A percentile compares a stretch with the other conserved stretches of the same genome.
phyloP scores from a whole-genome alignment of 768 basidiomycete genomes.

The Rhizopogon vulgaris region DNA sequence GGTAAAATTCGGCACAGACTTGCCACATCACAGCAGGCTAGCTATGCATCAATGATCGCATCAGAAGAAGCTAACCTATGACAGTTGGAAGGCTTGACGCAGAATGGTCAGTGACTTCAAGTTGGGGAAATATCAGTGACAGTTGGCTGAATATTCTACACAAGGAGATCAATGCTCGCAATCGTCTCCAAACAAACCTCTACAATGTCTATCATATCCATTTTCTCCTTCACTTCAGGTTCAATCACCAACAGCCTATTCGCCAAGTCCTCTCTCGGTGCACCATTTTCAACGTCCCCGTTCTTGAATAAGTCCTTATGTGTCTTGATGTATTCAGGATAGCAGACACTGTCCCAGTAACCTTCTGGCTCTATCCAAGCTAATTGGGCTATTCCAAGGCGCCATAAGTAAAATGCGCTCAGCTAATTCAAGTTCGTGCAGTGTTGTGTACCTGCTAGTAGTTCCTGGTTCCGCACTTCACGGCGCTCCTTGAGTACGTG shows the following conservation, averaged over 20 bases:
- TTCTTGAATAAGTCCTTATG: constrained; percentile 65
- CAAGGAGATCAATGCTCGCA: neutral
- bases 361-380: constrained; percentile 83
- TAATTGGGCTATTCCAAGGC: constrained; percentile 64
- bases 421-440: constrained; percentile 2
- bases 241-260: constrained; percentile 54
- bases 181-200: constrained; percentile 46
- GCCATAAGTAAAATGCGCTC: constrained; percentile 4
- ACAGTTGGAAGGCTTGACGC: too few species aligned
- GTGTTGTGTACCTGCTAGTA: constrained; percentile 48
- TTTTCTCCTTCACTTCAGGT: constrained; percentile 43
- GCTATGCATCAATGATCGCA: too few species aligned
- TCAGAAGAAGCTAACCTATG: too few species aligned
- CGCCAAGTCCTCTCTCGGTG: constrained; percentile 36
- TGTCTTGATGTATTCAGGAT: constrained; percentile 86
- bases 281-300: constrained; percentile 71
- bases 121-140: too few species aligned
- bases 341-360: constrained; percentile 92
- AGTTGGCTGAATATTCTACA: neutral
- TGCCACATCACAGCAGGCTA: too few species aligned
- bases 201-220: constrained; percentile 60
- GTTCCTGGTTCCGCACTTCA: constrained; percentile 75
- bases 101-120: too few species aligned
- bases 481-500: constrained; percentile 68
- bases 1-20: too few species aligned